Conservation (phyloP, 1,284 basidiomycete genomes). For the Bjerkandera adusta region DNA sequence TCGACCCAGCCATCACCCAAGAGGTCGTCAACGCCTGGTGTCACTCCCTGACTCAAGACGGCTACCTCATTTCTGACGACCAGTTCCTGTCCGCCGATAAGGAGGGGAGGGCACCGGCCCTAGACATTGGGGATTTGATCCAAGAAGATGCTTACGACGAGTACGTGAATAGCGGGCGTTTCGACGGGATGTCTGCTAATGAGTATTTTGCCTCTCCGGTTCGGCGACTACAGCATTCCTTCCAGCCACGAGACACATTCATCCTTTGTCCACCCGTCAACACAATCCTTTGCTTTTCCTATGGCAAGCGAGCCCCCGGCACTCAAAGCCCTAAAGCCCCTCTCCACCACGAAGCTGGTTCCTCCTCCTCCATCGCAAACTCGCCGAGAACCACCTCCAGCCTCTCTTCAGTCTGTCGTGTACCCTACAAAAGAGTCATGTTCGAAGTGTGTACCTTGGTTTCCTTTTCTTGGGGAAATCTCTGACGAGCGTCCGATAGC, state of each 20-base stretch:
- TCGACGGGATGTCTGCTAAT: slow-evolving; percentile 16
- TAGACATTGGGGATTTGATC: slow-evolving; percentile 68
- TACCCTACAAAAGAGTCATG: slow-evolving; percentile 71
- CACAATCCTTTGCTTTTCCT: slow-evolving; percentile 15
- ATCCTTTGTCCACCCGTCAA: slow-evolving; percentile 27
- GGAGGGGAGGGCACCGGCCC: slow-evolving; percentile 48
- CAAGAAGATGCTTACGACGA: slow-evolving; percentile 71
- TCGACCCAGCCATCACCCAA: slow-evolving; percentile 47
- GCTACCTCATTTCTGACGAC: slow-evolving; percentile 32
- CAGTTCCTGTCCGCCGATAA: slow-evolving; percentile 23
- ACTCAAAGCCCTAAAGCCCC: slow-evolving; percentile 14
- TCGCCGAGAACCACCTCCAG: slow-evolving; percentile 45
- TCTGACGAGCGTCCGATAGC: slow-evolving; percentile 35
- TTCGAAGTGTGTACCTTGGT: slow-evolving; percentile 53
- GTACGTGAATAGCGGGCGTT: slow-evolving; percentile 39
- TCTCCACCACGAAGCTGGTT: slow-evolving; percentile 46
- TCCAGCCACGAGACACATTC: slow-evolving; percentile 19
- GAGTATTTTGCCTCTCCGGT: not conserved
- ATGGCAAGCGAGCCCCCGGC: slow-evolving; percentile 14
- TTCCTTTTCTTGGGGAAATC: slow-evolving; percentile 10
- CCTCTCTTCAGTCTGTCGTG: slow-evolving; percentile 54
- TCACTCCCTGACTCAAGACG: slow-evolving; percentile 40
- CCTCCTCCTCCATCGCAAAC: slow-evolving; percentile 56
- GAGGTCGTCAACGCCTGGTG: slow-evolving; percentile 61
- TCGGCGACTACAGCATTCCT: slow-evolving; percentile 13